Evolutionary conservation across 2,329 filamentous ascomycete species (phyloP).

Genomic region (Ophiostoma tasmaniense): DNA sequence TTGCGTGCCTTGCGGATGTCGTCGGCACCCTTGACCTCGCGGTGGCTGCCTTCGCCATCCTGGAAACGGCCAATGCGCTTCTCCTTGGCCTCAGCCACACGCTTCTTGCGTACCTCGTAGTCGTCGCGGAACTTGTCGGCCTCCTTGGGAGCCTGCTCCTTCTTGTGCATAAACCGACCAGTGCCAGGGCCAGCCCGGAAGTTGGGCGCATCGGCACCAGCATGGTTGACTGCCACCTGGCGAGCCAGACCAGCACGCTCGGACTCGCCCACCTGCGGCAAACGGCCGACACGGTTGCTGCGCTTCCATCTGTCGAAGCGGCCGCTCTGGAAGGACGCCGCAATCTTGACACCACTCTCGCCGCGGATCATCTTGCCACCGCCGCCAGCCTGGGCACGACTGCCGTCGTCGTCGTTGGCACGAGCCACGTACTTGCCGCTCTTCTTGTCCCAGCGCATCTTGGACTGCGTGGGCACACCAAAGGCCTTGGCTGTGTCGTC

Average conservation of each 20-base stretch:
- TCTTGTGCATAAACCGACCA: slow-evolving; percentile 73
- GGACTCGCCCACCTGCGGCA: slow-evolving; percentile 75
- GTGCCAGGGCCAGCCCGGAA: slow-evolving; percentile 23
- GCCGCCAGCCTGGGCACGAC: slow-evolving; percentile 39
- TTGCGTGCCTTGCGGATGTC: slow-evolving; percentile 79
- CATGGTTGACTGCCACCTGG: slow-evolving; percentile 21
- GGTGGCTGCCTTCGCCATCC: slow-evolving; percentile 62
- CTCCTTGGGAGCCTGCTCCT: slow-evolving; percentile 80
- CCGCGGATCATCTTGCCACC: slow-evolving; percentile 61
- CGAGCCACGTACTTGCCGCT: slow-evolving; percentile 88
- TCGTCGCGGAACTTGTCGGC: slow-evolving; percentile 90
- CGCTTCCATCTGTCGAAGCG: slow-evolving; percentile 90
- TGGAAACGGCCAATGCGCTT: slow-evolving; percentile 67
- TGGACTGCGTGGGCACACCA: slow-evolving; percentile 64
- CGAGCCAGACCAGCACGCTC: slow-evolving; percentile 45
- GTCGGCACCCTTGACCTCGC: slow-evolving; percentile 71
- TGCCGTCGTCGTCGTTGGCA: slow-evolving; percentile 92
- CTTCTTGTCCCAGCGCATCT: slow-evolving; percentile 96
- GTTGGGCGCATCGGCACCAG: slow-evolving; percentile 24
- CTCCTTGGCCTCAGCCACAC: slow-evolving; percentile 77
- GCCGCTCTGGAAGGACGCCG: slow-evolving; percentile 84
- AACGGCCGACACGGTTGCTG: slow-evolving; percentile 66
- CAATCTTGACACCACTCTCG: slow-evolving; percentile 92
- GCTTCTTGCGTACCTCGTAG: slow-evolving; percentile 83
- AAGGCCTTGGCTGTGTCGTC: slow-evolving; percentile 78